Conservation (phyloP, 208 protist genomes). For the Angomonas ambiguus region DNA sequence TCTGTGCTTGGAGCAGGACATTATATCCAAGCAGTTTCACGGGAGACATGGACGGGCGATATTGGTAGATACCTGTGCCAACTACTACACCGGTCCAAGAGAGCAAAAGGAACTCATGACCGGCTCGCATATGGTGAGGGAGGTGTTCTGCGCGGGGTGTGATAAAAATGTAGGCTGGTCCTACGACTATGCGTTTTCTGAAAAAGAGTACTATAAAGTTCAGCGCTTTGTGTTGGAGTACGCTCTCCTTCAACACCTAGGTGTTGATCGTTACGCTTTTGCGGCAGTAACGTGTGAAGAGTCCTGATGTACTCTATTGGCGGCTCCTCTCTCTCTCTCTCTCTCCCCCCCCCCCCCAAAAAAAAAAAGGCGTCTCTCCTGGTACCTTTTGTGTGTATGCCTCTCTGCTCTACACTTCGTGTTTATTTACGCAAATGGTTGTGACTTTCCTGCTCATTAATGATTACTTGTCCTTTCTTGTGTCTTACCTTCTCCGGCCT, state of each 20-base stretch:
- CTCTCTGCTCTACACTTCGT: no score
- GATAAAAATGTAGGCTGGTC: slow-evolving; percentile 76
- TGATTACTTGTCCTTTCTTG: neutral
- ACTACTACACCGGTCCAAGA: slow-evolving; percentile 65
- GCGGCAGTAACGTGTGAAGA: neutral
- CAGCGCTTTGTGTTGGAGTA: slow-evolving; percentile 76
- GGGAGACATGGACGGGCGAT: slow-evolving; percentile 67
- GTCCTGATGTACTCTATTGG: neutral
- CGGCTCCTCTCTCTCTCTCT: slow-evolving; percentile 5
- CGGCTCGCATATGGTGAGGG: slow-evolving; percentile 66
- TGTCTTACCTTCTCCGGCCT: slow-evolving; percentile 9
- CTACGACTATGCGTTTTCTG: slow-evolving; percentile 75
- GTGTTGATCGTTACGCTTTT: slow-evolving; percentile 2
- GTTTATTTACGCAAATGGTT: neutral
- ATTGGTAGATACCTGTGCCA: slow-evolving; percentile 68
- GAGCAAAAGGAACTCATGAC: slow-evolving; percentile 81
- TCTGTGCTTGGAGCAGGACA: slow-evolving; percentile 52
- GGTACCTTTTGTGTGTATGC: slow-evolving; percentile 11
- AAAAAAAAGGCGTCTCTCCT: no score
- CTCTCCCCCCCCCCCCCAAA: no score
- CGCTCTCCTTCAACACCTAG: slow-evolving; percentile 40
- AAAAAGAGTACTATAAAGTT: slow-evolving; percentile 77
- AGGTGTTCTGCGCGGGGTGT: slow-evolving; percentile 71
- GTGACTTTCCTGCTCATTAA: neutral
- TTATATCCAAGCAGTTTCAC: slow-evolving; percentile 67